A percentile compares a stretch with the other conserved stretches of the same genome.
phyloP scores from a whole-genome alignment of 768 basidiomycete species.

The Multifurca ochricompacta region DNA sequence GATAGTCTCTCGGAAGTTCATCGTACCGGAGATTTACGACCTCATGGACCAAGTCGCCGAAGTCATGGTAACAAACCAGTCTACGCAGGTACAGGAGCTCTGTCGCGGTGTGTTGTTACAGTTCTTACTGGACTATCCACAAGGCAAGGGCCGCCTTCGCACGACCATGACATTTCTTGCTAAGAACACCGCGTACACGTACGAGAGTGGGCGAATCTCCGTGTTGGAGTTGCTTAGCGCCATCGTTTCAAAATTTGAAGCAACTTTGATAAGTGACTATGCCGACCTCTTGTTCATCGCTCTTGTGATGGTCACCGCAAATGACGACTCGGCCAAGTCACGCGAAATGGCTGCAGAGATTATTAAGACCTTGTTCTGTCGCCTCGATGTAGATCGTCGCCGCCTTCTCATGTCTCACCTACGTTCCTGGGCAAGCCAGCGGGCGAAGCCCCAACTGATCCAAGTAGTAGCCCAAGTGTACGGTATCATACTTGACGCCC shows the following conservation, averaged over 20 bases:
- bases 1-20: conserved; percentile 83
- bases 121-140: conserved; percentile 95
- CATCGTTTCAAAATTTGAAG: conserved; percentile 77
- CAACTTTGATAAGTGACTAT: conserved; percentile 64
- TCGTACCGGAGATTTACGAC: conserved; percentile 96
- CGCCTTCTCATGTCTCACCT: conserved; percentile 58
- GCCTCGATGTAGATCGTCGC: conserved; percentile 55
- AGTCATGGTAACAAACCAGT: conserved; percentile 91
- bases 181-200: conserved; percentile 83
- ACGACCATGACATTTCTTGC: conserved; percentile 88
- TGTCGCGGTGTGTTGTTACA: conserved; percentile 85
- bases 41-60: conserved; percentile 90
- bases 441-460: conserved; percentile 49
- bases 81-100: conserved; percentile 82
- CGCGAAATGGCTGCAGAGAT: conserved; percentile 82
- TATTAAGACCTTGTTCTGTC: conserved; percentile 65
- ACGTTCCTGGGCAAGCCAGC: conserved; percentile 70
- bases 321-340: conserved; percentile 87
- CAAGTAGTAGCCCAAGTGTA: conserved; percentile 77
- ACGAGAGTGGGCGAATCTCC: conserved; percentile 87
- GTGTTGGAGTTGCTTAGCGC: conserved; percentile 90
- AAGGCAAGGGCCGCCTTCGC: conserved; percentile 84
- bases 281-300: conserved; percentile 86
- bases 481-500: conserved; percentile 68
- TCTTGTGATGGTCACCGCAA: conserved; percentile 87